Conservation (phyloP, 2,329 filamentous ascomycete genomes). For the Sarocladiaceae sp. region DNA sequence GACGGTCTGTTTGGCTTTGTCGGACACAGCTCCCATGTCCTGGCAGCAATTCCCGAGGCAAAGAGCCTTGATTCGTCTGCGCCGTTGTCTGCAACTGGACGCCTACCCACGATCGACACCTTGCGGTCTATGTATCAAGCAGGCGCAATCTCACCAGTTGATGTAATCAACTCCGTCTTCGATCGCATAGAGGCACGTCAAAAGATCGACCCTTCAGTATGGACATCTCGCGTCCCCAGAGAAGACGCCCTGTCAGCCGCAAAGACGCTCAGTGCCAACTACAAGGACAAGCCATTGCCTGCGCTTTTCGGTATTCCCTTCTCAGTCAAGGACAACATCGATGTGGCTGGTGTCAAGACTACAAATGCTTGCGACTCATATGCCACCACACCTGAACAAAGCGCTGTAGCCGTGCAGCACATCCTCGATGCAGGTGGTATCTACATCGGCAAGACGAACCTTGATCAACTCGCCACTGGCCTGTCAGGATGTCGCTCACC, state of each 20-base stretch:
- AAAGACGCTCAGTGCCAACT: neutral
- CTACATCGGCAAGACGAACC: conserved; percentile 48
- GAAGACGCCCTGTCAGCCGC: conserved; percentile 19
- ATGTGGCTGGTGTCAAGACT: conserved; percentile 44
- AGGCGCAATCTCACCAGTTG: conserved; percentile 33
- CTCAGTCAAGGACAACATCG: conserved; percentile 52
- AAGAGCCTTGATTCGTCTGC: neutral
- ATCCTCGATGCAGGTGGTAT: conserved; percentile 48
- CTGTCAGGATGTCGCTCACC: conserved; percentile 55
- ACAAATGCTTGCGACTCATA: conserved; percentile 48
- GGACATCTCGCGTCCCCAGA: conserved; percentile 40
- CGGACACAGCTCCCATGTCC: conserved; percentile 29
- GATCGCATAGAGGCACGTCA: conserved; percentile 45
- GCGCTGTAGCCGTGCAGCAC: conserved; percentile 40
- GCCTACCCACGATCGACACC: conserved; percentile 16
- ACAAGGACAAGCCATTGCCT: conserved; percentile 7
- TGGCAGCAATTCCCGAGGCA: neutral
- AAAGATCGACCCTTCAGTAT: conserved; percentile 42
- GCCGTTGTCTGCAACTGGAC: neutral
- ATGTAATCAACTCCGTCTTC: conserved; percentile 39
- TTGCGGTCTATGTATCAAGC: conserved; percentile 38
- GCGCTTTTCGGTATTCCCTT: conserved; percentile 51
- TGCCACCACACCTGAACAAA: conserved; percentile 40
- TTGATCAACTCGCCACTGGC: conserved; percentile 61
- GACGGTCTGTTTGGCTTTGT: conserved; percentile 49